Evolutionary conservation across 2,329 filamentous ascomycete genomes (phyloP).

Genomic region (Pseudocercospora macadamiae): DNA sequence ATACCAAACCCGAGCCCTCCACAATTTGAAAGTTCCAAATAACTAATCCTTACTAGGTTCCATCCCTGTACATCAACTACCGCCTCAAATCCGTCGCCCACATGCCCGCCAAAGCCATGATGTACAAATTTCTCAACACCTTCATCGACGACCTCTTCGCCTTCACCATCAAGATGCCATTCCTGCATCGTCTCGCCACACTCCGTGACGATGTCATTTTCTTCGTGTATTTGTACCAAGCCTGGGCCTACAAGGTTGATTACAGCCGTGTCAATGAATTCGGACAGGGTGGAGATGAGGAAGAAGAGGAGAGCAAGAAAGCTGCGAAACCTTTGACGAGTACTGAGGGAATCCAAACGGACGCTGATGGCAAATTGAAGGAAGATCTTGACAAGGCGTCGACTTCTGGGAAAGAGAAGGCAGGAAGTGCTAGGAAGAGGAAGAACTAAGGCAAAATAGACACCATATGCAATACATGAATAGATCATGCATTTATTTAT

Average conservation of each 20-base stretch:
- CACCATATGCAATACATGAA: too few relatives aligned
- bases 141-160: constrained; percentile 99
- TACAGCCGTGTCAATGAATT: constrained; percentile 95
- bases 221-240: constrained; percentile 95
- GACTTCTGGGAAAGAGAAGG: constrained; percentile 23
- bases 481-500: too few relatives aligned
- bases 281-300: constrained; percentile 95
- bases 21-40: neutral
- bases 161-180: constrained; percentile 99
- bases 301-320: constrained; percentile 61
- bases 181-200: constrained; percentile 87
- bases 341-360: constrained; percentile 28
- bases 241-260: constrained; percentile 89
- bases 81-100: constrained; percentile 87
- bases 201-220: constrained; percentile 96
- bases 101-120: constrained; percentile 96
- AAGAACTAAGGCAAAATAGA: too few relatives aligned
- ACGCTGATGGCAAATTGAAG: constrained; percentile 22
- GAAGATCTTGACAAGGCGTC: constrained; percentile 17
- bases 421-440: constrained; percentile 9
- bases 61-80: constrained; percentile 98
- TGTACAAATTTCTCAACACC: constrained; percentile 97
- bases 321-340: constrained; percentile 45
- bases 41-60: constrained; percentile 52
- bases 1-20: neutral